A percentile compares a stretch with the other conserved stretches of the same genome.
These are phyloP conservation scores for Pseudocercospora fijiensis DNA, from an alignment of 2,329 filamentous ascomycete species.

Conservation along the genomic window DNA sequence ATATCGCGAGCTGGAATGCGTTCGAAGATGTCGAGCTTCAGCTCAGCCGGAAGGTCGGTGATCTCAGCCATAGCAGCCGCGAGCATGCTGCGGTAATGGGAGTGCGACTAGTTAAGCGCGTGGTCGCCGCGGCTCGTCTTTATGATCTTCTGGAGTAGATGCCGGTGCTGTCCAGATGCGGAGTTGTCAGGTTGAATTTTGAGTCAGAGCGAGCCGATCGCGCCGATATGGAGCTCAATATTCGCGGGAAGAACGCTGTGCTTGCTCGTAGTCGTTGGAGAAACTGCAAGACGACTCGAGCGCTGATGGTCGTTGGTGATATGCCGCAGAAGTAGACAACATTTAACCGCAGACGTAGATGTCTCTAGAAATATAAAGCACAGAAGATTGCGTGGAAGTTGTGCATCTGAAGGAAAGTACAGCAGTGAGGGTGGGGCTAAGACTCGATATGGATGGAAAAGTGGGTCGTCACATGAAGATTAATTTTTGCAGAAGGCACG, in stretches of 20 bases:
- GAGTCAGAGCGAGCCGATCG: not conserved
- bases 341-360: too few relatives aligned
- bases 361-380: too few relatives aligned
- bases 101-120: too few relatives aligned
- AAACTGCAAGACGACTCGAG: not conserved
- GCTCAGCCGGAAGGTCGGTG: not conserved
- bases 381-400: too few relatives aligned
- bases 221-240: not conserved
- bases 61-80: not conserved
- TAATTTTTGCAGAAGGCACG: not conserved
- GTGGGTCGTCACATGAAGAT: not conserved
- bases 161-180: not conserved
- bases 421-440: not conserved
- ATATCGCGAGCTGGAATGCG: not conserved
- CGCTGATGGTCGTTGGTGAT: not conserved
- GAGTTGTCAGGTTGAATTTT: not conserved
- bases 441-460: not conserved
- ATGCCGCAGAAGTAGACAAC: too few relatives aligned
- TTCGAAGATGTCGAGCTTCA: conserved; percentile 1
- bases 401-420: not conserved
- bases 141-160: not conserved
- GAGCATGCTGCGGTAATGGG: not conserved
- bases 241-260: not conserved
- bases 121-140: not conserved
- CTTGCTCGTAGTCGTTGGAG: not conserved